Evolutionary conservation across 805 yeast species (phyloP).

Genomic region (Candida glaebosa): DNA sequence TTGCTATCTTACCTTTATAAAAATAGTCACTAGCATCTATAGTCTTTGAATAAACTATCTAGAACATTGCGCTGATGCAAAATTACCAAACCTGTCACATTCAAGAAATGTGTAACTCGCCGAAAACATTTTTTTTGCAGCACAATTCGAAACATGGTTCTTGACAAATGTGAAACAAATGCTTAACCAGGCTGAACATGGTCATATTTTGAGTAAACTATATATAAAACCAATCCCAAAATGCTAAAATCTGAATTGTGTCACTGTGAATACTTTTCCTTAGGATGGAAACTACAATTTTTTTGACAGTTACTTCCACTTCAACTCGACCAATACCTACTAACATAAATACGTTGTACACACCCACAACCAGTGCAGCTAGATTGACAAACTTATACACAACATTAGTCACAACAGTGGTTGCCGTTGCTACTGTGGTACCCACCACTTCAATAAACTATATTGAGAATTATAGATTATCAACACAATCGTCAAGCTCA

Average conservation of each 20-base stretch:
- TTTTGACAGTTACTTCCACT: slow-evolving; percentile 10
- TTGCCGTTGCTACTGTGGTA: neutral
- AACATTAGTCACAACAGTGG: neutral
- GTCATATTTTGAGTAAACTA: neutral
- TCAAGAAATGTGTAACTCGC: neutral
- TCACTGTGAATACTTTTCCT: neutral
- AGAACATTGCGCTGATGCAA: too few species aligned
- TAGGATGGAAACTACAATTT: slow-evolving; percentile 7
- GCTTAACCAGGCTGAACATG: neutral
- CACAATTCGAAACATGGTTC: slow-evolving; percentile 29
- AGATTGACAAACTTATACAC: neutral
- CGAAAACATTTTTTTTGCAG: slow-evolving; percentile 20
- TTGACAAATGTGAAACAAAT: slow-evolving; percentile 3
- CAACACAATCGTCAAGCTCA: neutral
- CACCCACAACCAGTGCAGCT: neutral
- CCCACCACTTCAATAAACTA: slow-evolving; percentile 3
- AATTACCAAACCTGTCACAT: too few species aligned
- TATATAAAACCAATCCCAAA: neutral
- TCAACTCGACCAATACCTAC: slow-evolving; percentile 4
- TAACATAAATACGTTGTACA: neutral
- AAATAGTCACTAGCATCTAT: too few species aligned
- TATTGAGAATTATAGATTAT: neutral
- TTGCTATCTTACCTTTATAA: slow-evolving; percentile 22
- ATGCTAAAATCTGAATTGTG: neutral
- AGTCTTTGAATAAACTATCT: too few species aligned